Conservation (phyloP, 805 yeast species). For the Yarrowia keelungensis region DNA sequence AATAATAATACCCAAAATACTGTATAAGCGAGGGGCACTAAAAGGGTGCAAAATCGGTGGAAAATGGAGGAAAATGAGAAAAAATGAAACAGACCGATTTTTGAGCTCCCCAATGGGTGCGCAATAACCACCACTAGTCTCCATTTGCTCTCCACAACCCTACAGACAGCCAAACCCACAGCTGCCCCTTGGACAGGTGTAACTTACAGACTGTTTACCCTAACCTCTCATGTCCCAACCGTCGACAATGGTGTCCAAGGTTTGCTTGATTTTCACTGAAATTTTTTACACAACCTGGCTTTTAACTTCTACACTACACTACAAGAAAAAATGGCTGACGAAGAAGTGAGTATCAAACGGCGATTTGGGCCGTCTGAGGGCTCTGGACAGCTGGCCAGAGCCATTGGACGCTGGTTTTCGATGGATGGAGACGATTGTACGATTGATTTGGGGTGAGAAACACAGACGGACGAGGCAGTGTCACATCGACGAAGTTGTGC, state of each 20-base stretch:
- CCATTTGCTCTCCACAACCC: no score
- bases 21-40: constrained; percentile 5
- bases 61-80: not conserved
- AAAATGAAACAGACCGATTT: not conserved
- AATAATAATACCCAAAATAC: constrained; percentile 5
- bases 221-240: constrained; percentile 34
- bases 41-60: not conserved
- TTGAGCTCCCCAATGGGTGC: no score
- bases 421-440: constrained; percentile 9
- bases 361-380: not conserved
- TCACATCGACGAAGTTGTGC: not conserved
- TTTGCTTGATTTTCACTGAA: constrained; percentile 33
- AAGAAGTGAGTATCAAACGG: constrained; percentile 47
- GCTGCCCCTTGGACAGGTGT: constrained; percentile 8
- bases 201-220: constrained; percentile 36
- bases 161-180: no score
- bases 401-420: constrained; percentile 19
- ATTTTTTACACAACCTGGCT: constrained; percentile 31
- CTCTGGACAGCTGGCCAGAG: not conserved
- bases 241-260: constrained; percentile 34
- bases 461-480: not conserved
- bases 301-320: constrained; percentile 39
- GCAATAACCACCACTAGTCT: no score
- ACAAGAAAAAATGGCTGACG: constrained; percentile 51
- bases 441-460: constrained; percentile 1